Conservation (phyloP, 2,329 filamentous ascomycete genomes). For the Chaetomiaceae sp. region DNA sequence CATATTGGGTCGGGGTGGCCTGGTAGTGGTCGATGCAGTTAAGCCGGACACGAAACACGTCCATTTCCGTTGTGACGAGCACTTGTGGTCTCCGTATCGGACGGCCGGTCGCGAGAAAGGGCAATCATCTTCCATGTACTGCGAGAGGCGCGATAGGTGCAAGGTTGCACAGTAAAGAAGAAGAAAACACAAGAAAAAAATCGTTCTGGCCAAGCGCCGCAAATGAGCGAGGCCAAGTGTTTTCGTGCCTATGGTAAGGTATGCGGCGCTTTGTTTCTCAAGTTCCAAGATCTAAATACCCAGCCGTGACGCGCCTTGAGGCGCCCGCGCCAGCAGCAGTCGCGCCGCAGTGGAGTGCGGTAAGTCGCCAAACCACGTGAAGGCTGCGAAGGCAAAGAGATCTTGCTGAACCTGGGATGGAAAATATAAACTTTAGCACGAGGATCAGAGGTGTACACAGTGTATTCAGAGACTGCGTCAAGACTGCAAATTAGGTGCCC, state of each 20-base stretch:
- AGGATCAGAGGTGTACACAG: no score
- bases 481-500: no score
- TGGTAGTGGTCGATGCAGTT: conserved; percentile 98
- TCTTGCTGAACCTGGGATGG: no score
- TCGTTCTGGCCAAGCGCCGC: no score
- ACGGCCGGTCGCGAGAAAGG: not conserved
- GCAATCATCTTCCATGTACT: conserved; percentile 2
- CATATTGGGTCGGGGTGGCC: conserved; percentile 67
- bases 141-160: no score
- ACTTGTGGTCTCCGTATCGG: not conserved
- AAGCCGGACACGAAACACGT: conserved; percentile 80
- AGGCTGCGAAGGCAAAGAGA: not conserved
- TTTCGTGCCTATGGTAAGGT: no score
- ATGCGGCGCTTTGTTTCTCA: not conserved
- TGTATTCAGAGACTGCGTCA: no score
- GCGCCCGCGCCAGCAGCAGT: not conserved
- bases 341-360: conserved; percentile 5
- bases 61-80: conserved; percentile 38
- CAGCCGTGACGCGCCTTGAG: no score
- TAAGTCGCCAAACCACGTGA: conserved; percentile 14
- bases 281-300: not conserved
- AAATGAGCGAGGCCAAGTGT: no score
- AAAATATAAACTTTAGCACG: no score
- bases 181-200: no score
- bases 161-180: no score